Percentiles rank a stretch among this genome's conserved stretches.
Conservation (phyloP, 768 basidiomycete genomes). For the Leccinum variicolor region DNA sequence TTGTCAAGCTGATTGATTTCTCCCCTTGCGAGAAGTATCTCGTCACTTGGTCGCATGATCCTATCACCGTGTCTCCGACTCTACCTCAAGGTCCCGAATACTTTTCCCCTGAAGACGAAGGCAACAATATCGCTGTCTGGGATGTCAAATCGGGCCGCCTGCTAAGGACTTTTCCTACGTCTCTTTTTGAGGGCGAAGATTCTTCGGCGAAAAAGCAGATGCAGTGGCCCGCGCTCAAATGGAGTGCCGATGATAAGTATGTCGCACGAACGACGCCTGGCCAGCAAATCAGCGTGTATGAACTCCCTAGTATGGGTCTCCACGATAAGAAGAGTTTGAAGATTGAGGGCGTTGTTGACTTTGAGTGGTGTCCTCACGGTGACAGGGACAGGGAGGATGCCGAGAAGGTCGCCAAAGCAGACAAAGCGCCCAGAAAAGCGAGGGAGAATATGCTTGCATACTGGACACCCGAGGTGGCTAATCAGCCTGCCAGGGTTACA, state of each 20-base stretch:
- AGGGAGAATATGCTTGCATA: slow-evolving; percentile 94
- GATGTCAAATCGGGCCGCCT: slow-evolving; percentile 92
- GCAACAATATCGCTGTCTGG: slow-evolving; percentile 98
- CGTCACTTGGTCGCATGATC: slow-evolving; percentile 96
- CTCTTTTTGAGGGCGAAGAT: slow-evolving; percentile 56
- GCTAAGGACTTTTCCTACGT: slow-evolving; percentile 84
- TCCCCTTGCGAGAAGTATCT: slow-evolving; percentile 96
- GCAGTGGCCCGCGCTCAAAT: slow-evolving; percentile 95
- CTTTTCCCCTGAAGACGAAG: slow-evolving; percentile 93
- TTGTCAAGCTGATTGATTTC: slow-evolving; percentile 95
- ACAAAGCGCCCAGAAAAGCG: slow-evolving; percentile 55
- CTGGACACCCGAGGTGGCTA: slow-evolving; percentile 96
- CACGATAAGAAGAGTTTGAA: slow-evolving; percentile 96
- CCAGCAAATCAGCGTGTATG: slow-evolving; percentile 94
- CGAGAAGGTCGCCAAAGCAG: slow-evolving; percentile 39
- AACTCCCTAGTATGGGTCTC: slow-evolving; percentile 90
- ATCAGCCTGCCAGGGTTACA: slow-evolving; percentile 97
- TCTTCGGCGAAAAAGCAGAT: slow-evolving; percentile 69
- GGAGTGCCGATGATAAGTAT: slow-evolving; percentile 96
- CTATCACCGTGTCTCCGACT: slow-evolving; percentile 81
- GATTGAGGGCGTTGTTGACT: slow-evolving; percentile 95
- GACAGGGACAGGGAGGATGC: slow-evolving; percentile 82
- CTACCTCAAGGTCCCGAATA: slow-evolving; percentile 79
- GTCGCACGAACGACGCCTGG: slow-evolving; percentile 87
- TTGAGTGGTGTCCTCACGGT: slow-evolving; percentile 96